Evolutionary conservation across 2,329 filamentous ascomycete genomes (phyloP), one percentile per base, ranked within the genome.

Genomic region (Xylariaceae sp.): DNA sequence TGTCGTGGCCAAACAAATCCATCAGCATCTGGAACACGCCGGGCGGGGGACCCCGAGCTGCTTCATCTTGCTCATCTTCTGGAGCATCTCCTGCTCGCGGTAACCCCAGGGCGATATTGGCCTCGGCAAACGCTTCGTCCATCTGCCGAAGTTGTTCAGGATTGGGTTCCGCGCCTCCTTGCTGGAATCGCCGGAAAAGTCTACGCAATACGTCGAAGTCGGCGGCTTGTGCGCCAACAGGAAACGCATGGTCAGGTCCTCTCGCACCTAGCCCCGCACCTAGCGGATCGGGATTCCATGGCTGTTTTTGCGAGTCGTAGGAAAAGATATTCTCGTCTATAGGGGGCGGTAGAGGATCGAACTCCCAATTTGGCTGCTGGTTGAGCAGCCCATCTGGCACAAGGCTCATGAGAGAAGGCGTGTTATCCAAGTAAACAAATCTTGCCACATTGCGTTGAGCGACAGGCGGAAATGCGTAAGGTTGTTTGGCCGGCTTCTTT

Each of bases 331-430:
- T 82, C 9, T 76, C 69, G 14, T 71, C 68, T 35, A 80, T 70
- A 0, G 77, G 68, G 1, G 90, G 91, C 17, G 90, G 89, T 12
- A 96, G 71, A 1, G 90, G 90, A 63, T 96, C 91, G 18, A 89
- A 94, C 15, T 89, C 82, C 54, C 87, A 83, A 59, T 82, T 90
- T 2, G 85, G 83, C 42, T 83, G 75, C 32, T 76, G 73, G 15
- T 78, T 75, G 11, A 90, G 82, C 59, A 89, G 78, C 9, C 72
- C 69, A 1, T 76, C 75, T 1, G 90, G 89, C 6, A 94, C 76
- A 36, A 87, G 73, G 0, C 81, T 77, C 59, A 92, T 86, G 18
- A 95, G 76, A 1, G 76, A 71, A 1, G 85, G 86, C 3, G 85
- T 82, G 57, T 91, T 88, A 30, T 89, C 86, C 9, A 96, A 77